phyloP scores from a whole-genome alignment of 2,329 filamentous ascomycete species.

The Penicillium sp. region DNA sequence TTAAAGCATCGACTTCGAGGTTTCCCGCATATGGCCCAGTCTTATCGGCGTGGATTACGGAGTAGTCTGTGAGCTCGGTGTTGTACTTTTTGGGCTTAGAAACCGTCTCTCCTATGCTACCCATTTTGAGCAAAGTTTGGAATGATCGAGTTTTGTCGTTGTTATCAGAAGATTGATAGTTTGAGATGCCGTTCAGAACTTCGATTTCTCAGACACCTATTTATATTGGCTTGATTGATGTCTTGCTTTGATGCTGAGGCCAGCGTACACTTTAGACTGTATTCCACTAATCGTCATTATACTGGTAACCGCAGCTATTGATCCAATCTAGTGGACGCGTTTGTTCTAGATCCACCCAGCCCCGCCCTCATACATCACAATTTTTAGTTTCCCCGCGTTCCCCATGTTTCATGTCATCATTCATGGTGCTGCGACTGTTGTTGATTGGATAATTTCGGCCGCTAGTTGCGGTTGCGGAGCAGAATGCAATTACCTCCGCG shows the following conservation, averaged over 20 bases:
- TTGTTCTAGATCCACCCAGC: too few species aligned
- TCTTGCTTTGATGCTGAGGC: too few species aligned
- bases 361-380: too few species aligned
- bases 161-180: too few species aligned
- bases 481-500: not conserved
- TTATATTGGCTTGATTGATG: too few species aligned
- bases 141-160: not conserved
- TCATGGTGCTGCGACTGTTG: not conserved
- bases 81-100: slow-evolving; percentile 8
- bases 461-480: not conserved
- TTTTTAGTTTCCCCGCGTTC: not conserved
- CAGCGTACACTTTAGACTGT: too few species aligned
- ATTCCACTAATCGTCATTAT: too few species aligned
- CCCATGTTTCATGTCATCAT: not conserved
- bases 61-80: slow-evolving; percentile 13
- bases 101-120: not conserved
- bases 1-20: slow-evolving; percentile 28
- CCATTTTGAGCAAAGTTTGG: slow-evolving; percentile 1
- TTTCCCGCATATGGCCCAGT: slow-evolving; percentile 20
- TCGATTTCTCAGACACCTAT: too few species aligned
- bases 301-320: too few species aligned
- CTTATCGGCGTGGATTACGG: not conserved
- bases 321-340: too few species aligned
- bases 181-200: too few species aligned
- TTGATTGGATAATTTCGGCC: not conserved